Evolutionary conservation across 805 yeast genomes (phyloP), one percentile per base, ranked within the genome.

Genomic region (Saccharomycopsis guyanensis): DNA sequence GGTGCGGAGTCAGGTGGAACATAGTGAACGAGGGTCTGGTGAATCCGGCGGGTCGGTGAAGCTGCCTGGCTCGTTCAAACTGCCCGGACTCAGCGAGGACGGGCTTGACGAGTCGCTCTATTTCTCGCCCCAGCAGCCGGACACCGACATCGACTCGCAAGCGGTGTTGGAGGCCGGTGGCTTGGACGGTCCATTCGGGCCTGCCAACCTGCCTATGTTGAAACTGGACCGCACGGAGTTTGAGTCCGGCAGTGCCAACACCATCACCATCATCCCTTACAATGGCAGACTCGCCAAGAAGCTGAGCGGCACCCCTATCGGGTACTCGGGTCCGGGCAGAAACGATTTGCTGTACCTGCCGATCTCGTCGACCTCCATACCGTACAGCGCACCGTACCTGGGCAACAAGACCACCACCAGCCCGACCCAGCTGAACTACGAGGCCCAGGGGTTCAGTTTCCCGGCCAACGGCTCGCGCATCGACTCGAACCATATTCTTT

Each of bases 391-490:
- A 2, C 53, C 53, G 16, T 50, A 50, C 27, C 44, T 49, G 20
- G 53, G 53, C 18, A 18, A 37, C 2, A 50, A 40, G 25, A 32
- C 20, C 15, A 10, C 35, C 7, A 45, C 49, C 16, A 40, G 45
- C 19, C 51, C 51, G 6, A 47, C 44, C 10, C 49, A 45, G 20
- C 8, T 36, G 13, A 37, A 18, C 8, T 42, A 36, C 18, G 50
- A 47, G 35, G 25, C 47, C n/a, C 47, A 47, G 24, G 52, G 52
- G 4, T 43, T 51, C 25, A 42, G 45, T 37, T 46, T 51, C 33
- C 54, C 54, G 3, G 42, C 43, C 25, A 51, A 51, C 35, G 54
- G 52, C n/a, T 46, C 35, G n/a, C 18, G 46, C 8, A 51, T 51
- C 40, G 49, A 51, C 32, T 40, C 42, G 5, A 51, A 51, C 33